Evolutionary conservation across 306 rosid species (phyloP).

Genomic region (Prunus fruticosa): DNA sequence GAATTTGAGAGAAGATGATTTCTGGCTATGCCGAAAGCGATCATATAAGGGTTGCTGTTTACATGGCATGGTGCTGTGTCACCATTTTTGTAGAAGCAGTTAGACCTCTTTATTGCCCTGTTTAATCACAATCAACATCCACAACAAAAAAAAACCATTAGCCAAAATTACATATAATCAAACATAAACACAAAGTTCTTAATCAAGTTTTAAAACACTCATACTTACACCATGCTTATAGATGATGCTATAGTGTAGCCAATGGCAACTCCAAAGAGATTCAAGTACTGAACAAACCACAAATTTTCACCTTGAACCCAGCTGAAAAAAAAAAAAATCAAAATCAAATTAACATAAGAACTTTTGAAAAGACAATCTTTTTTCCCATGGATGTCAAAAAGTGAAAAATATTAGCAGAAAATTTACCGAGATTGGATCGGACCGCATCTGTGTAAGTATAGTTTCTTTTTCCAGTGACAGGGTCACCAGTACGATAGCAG

Average conservation of each 20-base stretch:
- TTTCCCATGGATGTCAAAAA: too few relatives aligned
- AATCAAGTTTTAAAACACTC: not conserved
- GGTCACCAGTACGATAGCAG: too few relatives aligned
- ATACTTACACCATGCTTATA: conserved; percentile 55
- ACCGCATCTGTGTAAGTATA: too few relatives aligned
- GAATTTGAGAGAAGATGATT: conserved; percentile 72
- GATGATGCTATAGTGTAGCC: conserved; percentile 20
- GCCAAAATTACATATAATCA: not conserved
- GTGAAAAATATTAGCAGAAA: too few relatives aligned
- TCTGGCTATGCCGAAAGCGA: conserved; percentile 57
- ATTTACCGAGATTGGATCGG: too few relatives aligned
- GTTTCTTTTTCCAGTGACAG: too few relatives aligned
- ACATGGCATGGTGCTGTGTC: conserved; percentile 61
- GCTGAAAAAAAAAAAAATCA: too few relatives aligned
- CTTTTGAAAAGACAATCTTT: too few relatives aligned
- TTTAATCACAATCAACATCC: not conserved
- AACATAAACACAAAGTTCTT: not conserved
- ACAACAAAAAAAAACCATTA: not conserved
- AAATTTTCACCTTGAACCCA: conserved; percentile 56
- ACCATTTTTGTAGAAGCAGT: conserved; percentile 60
- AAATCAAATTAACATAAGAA: too few relatives aligned
- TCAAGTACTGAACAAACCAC: conserved; percentile 74
- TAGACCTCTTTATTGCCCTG: conserved; percentile 79
- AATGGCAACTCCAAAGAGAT: conserved; percentile 67
- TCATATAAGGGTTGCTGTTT: conserved; percentile 72